Evolutionary conservation across 169 alveolate species (phyloP).

Genomic region (Babesia gibsoni): DNA sequence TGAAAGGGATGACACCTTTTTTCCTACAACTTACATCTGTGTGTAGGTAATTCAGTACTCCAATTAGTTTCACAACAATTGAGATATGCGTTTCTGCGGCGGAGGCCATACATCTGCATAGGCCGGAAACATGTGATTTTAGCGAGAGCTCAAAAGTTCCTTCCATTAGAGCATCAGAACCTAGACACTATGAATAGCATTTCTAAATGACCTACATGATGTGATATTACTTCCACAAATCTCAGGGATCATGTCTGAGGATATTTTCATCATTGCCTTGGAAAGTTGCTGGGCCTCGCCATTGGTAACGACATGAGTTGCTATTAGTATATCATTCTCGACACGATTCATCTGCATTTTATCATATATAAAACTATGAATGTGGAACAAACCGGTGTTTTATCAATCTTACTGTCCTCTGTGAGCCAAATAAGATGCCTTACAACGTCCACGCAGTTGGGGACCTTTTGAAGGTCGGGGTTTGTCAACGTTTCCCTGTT

Average conservation of each 20-base stretch:
- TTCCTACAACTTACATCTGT: no score
- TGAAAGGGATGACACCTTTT: no score
- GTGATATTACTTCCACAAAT: background rate
- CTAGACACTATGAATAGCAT: background rate
- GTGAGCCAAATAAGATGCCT: constrained; percentile 61
- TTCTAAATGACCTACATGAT: background rate
- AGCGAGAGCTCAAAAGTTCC: constrained; percentile 30
- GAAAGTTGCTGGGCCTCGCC: constrained; percentile 38
- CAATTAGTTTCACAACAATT: no score
- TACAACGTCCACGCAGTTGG: constrained; percentile 30
- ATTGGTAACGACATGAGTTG: constrained; percentile 23
- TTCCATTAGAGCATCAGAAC: constrained; percentile 4
- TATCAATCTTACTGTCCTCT: constrained; percentile 60
- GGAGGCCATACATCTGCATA: constrained; percentile 20
- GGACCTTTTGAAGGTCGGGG: constrained; percentile 57
- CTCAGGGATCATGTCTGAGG: constrained; percentile 32
- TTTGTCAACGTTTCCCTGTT: constrained; percentile 8
- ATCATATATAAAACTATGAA: background rate
- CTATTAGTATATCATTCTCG: constrained; percentile 12
- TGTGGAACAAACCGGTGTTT: constrained; percentile 6
- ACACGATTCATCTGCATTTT: background rate
- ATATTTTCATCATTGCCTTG: constrained; percentile 22
- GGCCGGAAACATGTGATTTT: constrained; percentile 23
- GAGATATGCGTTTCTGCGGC: constrained; percentile 10
- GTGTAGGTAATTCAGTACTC: no score